phyloP scores from a whole-genome alignment of 23 red algal genomes.

The Gracilaria gracilis region DNA sequence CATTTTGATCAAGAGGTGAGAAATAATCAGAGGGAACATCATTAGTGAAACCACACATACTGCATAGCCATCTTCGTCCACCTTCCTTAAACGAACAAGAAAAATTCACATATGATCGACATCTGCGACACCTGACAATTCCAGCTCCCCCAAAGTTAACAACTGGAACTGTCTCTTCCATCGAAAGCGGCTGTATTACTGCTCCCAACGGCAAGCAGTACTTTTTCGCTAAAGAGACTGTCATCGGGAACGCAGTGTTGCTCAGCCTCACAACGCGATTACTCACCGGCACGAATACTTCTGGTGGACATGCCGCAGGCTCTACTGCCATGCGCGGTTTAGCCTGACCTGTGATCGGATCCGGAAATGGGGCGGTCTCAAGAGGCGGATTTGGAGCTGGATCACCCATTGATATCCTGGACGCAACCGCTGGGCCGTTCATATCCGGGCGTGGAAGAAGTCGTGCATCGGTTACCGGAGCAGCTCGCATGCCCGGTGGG shows the following conservation, averaged over 20 bases:
- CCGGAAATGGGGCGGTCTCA: slow-evolving; percentile 7
- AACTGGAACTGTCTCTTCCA: slow-evolving; percentile 77
- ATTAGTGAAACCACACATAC: slow-evolving; percentile 89
- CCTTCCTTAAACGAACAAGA: slow-evolving; percentile 87
- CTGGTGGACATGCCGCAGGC: slow-evolving; percentile 76
- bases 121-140: slow-evolving; percentile 91
- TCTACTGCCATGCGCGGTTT: slow-evolving; percentile 28
- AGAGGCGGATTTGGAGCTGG: slow-evolving; percentile 41
- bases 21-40: slow-evolving; percentile 93
- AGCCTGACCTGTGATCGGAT: slow-evolving; percentile 28
- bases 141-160: slow-evolving; percentile 97
- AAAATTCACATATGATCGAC: slow-evolving; percentile 94
- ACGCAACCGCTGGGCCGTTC: slow-evolving; percentile 22
- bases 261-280: slow-evolving; percentile 64
- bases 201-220: slow-evolving; percentile 88
- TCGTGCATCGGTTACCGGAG: slow-evolving; percentile 38
- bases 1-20: slow-evolving; percentile 84
- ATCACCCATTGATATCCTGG: slow-evolving; percentile 55
- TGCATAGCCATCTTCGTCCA: slow-evolving; percentile 91
- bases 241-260: slow-evolving; percentile 79
- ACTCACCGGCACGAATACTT: slow-evolving; percentile 75
- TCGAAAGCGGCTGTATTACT: slow-evolving; percentile 89
- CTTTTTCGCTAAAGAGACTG: slow-evolving; percentile 70
- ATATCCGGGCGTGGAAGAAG: slow-evolving; percentile 67
- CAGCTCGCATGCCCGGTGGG: slow-evolving; percentile 56